phyloP scores from a whole-genome alignment of 2,329 filamentous ascomycete genomes.

The Fusarium nygamai region DNA sequence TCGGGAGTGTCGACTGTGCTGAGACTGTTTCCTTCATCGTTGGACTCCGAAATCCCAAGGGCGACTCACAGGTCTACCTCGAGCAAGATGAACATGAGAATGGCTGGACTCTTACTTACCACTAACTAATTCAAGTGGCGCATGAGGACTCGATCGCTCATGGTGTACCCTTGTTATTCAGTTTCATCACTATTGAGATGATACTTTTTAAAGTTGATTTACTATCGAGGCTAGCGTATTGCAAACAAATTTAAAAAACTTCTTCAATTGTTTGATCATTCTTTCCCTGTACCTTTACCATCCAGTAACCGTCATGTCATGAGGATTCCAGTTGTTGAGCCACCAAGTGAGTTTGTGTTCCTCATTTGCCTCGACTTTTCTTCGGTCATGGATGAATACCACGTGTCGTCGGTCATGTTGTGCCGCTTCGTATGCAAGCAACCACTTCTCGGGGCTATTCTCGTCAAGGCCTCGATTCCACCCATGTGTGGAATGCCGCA shows the following conservation, averaged over 20 bases:
- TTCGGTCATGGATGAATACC: neutral
- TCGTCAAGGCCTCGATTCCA: neutral
- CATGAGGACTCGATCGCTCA: neutral
- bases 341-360: accelerated
- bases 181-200: too few relatives aligned
- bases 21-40: slow-evolving; percentile 44
- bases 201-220: too few relatives aligned
- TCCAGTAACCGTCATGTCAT: neutral
- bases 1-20: slow-evolving; percentile 40
- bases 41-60: slow-evolving; percentile 26
- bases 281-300: neutral
- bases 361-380: neutral
- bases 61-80: slow-evolving; percentile 43
- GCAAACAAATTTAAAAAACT: neutral
- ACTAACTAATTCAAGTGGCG: neutral
- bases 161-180: neutral
- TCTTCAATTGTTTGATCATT: neutral
- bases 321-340: neutral
- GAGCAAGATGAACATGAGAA: slow-evolving; percentile 44
- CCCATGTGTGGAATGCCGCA: accelerated
- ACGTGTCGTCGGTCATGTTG: neutral
- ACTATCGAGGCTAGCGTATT: too few relatives aligned
- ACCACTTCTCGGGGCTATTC: neutral
- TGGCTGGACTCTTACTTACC: slow-evolving; percentile 41
- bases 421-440: neutral